Evolutionary conservation across 2,329 filamentous ascomycete genomes (phyloP).

Genomic region (Pestalotiopsis sp.): DNA sequence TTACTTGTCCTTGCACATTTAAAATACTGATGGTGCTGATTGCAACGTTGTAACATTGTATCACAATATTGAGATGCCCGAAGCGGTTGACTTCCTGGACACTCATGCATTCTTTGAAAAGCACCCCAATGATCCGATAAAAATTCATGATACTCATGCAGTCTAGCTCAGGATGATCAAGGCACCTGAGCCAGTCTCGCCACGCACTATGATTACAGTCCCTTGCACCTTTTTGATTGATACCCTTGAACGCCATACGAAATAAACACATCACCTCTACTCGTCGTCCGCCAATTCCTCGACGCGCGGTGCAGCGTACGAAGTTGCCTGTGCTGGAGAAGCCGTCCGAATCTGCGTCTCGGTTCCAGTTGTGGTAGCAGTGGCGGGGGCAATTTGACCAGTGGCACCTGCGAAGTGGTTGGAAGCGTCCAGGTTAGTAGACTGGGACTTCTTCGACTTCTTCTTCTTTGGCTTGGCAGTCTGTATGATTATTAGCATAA

Average conservation of each 20-base stretch:
- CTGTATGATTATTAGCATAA: conserved; percentile 18
- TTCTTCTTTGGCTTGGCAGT: conserved; percentile 52
- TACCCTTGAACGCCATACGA: conserved; percentile 27
- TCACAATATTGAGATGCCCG: too few relatives aligned
- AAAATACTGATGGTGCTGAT: too few relatives aligned
- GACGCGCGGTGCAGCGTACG: conserved; percentile 55
- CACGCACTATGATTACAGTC: not conserved
- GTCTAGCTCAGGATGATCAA: not conserved
- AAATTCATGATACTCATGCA: too few relatives aligned
- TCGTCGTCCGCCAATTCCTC: conserved; percentile 56
- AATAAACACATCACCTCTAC: conserved; percentile 24
- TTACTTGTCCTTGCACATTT: not conserved
- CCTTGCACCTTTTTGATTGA: not conserved
- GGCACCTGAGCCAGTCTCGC: not conserved
- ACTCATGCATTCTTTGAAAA: too few relatives aligned
- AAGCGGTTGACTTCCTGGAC: too few relatives aligned
- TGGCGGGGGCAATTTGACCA: conserved; percentile 54
- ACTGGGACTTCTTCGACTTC: conserved; percentile 59
- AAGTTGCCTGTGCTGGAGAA: conserved; percentile 32
- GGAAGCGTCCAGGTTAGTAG: conserved; percentile 32
- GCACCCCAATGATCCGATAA: too few relatives aligned
- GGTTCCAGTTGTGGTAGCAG: conserved; percentile 59
- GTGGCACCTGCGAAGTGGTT: conserved; percentile 53
- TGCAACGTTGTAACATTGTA: too few relatives aligned
- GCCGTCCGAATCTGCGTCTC: conserved; percentile 54